Conservation (phyloP, 805 yeast genomes). For the Tetrapisispora fleetii region DNA sequence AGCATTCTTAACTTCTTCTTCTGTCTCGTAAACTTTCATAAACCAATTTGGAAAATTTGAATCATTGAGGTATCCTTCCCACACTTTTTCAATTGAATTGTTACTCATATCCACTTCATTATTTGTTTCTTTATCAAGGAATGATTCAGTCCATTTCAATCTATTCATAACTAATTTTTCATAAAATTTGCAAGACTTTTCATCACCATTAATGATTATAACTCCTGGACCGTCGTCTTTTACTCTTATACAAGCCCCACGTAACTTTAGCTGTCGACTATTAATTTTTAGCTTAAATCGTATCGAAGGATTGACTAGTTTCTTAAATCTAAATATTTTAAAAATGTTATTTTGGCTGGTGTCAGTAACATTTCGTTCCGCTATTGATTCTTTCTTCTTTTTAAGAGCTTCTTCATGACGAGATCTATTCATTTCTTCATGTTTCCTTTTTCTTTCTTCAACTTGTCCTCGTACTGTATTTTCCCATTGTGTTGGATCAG, state of each 20-base stretch:
- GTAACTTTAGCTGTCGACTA: constrained; percentile 60
- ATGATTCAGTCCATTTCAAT: constrained; percentile 59
- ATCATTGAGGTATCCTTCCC: constrained; percentile 60
- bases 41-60: constrained; percentile 62
- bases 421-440: constrained; percentile 48
- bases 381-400: constrained; percentile 4
- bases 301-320: constrained; percentile 54
- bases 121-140: constrained; percentile 19
- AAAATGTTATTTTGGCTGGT: constrained; percentile 7
- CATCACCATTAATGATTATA: constrained; percentile 69
- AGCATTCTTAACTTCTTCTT: constrained; percentile 40
- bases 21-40: constrained; percentile 41
- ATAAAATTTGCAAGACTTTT: constrained; percentile 49
- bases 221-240: constrained; percentile 39
- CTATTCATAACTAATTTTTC: constrained; percentile 50
- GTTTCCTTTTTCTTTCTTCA: constrained; percentile 47
- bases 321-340: constrained; percentile 48
- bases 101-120: constrained; percentile 30
- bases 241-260: constrained; percentile 49
- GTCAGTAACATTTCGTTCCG: neutral
- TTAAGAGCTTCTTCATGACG: constrained; percentile 34
- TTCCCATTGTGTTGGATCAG: constrained; percentile 85
- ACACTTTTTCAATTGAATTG: constrained; percentile 42
- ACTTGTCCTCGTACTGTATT: constrained; percentile 59
- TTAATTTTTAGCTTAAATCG: constrained; percentile 67